phyloP scores from a whole-genome alignment of 2,329 filamentous ascomycete species.

The Colletotrichum lini region DNA sequence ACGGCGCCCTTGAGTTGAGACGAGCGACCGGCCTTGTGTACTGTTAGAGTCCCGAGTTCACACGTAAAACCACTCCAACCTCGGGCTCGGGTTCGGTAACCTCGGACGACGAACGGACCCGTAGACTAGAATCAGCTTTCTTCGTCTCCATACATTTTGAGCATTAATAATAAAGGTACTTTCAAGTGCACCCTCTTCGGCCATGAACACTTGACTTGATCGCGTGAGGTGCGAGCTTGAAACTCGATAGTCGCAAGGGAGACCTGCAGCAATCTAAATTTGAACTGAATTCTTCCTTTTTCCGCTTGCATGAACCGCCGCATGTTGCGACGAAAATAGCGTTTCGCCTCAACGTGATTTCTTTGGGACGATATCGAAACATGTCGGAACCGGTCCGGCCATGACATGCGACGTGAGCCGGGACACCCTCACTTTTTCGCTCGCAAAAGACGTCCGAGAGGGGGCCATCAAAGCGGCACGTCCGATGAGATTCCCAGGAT shows the following conservation, averaged over 20 bases:
- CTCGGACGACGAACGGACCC: conserved; percentile 9
- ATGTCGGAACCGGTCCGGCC: conserved; percentile 8
- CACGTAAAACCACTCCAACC: conserved; percentile 12
- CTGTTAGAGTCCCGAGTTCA: conserved; percentile 16
- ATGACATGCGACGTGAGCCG: background rate
- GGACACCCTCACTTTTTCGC: conserved; percentile 15
- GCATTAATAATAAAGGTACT: conserved; percentile 36
- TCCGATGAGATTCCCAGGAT: background rate
- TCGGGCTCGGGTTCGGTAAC: conserved; percentile 21
- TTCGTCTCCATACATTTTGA: conserved; percentile 27
- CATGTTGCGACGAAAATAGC: conserved; percentile 31
- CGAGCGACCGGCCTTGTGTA: conserved; percentile 9
- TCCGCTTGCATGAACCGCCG: conserved; percentile 20
- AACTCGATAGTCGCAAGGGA: conserved; percentile 25
- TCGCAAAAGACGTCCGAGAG: background rate
- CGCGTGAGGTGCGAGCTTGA: conserved; percentile 5
- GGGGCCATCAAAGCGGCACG: background rate
- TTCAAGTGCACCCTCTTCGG: conserved; percentile 24
- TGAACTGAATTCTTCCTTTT: background rate
- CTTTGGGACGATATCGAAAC: conserved; percentile 19
- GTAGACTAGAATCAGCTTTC: conserved; percentile 37
- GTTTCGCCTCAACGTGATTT: conserved; percentile 27
- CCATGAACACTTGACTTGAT: conserved; percentile 1
- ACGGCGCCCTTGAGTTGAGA: conserved; percentile 21
- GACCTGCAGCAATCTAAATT: conserved; percentile 7